Percentiles rank a stretch among this genome's conserved stretches.
Evolutionary conservation across 495 filamentous ascomycete genomes (phyloP).

Genomic region (Neurospora terricola): DNA sequence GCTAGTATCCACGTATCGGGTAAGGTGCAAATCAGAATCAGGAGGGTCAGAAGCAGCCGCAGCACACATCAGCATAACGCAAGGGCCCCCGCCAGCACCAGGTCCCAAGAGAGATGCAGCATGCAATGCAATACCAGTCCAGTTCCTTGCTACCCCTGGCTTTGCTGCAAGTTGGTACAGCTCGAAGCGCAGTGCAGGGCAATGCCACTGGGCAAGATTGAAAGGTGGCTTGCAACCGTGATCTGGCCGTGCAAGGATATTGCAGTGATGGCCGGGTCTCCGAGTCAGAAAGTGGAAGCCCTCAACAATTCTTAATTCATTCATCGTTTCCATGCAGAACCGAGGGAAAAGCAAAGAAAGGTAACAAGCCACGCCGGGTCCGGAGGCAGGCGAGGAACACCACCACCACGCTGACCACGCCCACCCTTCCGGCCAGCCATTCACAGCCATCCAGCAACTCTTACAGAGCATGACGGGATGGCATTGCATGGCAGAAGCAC

Average conservation of each 20-base stretch:
- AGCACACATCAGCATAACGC: neutral
- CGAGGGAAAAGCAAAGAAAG: neutral
- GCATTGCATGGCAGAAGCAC: neutral
- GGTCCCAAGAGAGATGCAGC: neutral
- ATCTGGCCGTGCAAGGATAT: neutral
- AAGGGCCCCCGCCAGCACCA: neutral
- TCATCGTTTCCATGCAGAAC: neutral
- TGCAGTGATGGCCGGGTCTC: neutral
- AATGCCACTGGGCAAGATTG: neutral
- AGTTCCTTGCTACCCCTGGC: neutral
- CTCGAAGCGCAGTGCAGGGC: neutral
- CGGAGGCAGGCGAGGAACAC: neutral
- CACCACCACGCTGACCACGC: neutral
- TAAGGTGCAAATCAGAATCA: neutral
- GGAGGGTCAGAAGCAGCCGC: neutral
- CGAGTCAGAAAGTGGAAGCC: neutral
- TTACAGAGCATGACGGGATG: neutral
- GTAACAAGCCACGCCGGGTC: neutral
- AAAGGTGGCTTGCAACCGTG: neutral
- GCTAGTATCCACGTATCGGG: neutral
- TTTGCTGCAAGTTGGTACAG: neutral
- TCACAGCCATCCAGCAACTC: neutral
- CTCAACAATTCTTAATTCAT: neutral
- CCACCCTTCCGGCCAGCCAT: neutral
- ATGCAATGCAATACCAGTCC: neutral